Evolutionary conservation across 352 stramenopile genomes (phyloP).

Genomic region (Globisporangium canariense): DNA sequence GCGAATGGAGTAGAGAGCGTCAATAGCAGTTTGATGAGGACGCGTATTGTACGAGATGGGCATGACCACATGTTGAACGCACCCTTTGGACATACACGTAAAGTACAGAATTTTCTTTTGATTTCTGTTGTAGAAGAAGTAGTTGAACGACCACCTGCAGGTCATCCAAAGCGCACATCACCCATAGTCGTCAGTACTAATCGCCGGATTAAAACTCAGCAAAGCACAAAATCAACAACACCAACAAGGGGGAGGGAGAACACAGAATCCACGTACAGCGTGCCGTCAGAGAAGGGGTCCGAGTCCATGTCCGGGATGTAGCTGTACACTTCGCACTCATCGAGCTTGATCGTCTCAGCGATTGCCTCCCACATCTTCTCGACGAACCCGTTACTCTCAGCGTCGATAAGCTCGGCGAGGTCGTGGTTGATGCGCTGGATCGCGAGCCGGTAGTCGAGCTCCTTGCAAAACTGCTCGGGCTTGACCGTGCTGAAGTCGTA

Average conservation of each 20-base stretch:
- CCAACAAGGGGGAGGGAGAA: not conserved
- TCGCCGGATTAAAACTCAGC: slow-evolving; percentile 1
- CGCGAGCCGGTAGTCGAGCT: slow-evolving; percentile 81
- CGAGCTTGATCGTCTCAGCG: slow-evolving; percentile 80
- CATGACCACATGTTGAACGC: slow-evolving; percentile 11
- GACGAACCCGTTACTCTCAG: slow-evolving; percentile 98
- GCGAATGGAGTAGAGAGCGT: no score
- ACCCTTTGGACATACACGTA: slow-evolving; percentile 90
- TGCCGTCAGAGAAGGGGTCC: slow-evolving; percentile 91
- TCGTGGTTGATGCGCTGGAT: slow-evolving; percentile 88
- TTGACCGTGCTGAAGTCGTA: slow-evolving; percentile 90
- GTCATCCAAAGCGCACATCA: not conserved
- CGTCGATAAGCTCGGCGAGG: slow-evolving; percentile 91
- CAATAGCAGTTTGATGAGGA: no score
- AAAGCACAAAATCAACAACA: not conserved
- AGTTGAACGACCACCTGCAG: slow-evolving; percentile 92
- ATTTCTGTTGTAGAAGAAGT: slow-evolving; percentile 94
- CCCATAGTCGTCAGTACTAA: not conserved
- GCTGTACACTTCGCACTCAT: slow-evolving; percentile 91
- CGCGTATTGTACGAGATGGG: no score
- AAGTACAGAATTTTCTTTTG: slow-evolving; percentile 94
- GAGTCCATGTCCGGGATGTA: slow-evolving; percentile 93
- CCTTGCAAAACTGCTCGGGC: slow-evolving; percentile 89
- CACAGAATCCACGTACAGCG: slow-evolving; percentile 40
- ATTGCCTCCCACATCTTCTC: slow-evolving; percentile 97